A percentile compares a stretch with the other conserved stretches of the same genome.
These are phyloP conservation scores for Basidiobolus meristosporus DNA, from an alignment of 371 early-diverging fungal genomes.

Conservation along the genomic window DNA sequence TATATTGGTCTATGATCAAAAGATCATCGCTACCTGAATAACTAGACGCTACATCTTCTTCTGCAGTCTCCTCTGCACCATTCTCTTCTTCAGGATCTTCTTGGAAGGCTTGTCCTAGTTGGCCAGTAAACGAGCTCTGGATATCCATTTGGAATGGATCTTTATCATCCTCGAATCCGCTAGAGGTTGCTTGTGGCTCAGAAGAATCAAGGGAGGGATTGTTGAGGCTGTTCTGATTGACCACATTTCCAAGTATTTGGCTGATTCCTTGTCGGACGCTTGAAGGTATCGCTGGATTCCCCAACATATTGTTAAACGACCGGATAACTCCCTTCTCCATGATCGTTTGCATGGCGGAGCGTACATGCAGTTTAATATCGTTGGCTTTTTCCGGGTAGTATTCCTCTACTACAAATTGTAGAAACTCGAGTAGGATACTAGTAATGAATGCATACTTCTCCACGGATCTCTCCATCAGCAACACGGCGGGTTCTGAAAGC, in stretches of 20 bases:
- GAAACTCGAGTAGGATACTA: conserved; percentile 34
- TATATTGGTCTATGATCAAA: too few relatives aligned
- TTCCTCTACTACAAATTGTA: conserved; percentile 28
- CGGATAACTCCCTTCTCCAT: conserved; percentile 42
- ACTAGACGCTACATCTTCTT: too few relatives aligned
- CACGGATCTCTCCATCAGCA: conserved; percentile 46
- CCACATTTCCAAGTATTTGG: background rate
- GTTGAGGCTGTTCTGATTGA: background rate
- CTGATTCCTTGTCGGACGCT: background rate
- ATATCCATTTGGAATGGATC: background rate
- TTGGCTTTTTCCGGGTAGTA: conserved; percentile 30
- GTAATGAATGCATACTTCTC: conserved; percentile 46
- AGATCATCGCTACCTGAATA: too few relatives aligned
- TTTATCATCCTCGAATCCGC: background rate
- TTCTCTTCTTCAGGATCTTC: too few relatives aligned
- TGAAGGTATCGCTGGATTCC: background rate
- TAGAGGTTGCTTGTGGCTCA: background rate
- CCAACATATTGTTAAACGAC: conserved; percentile 10
- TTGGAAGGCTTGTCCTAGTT: too few relatives aligned
- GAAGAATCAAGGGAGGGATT: background rate
- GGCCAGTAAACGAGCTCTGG: too few relatives aligned
- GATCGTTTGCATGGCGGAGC: conserved; percentile 27
- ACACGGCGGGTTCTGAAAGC: conserved; percentile 40
- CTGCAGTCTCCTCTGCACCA: too few relatives aligned
- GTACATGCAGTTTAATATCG: conserved; percentile 22